Base-by-base conservation (phyloP, 2,329 filamentous ascomycete genomes). In the Exophiala sideris region DNA sequence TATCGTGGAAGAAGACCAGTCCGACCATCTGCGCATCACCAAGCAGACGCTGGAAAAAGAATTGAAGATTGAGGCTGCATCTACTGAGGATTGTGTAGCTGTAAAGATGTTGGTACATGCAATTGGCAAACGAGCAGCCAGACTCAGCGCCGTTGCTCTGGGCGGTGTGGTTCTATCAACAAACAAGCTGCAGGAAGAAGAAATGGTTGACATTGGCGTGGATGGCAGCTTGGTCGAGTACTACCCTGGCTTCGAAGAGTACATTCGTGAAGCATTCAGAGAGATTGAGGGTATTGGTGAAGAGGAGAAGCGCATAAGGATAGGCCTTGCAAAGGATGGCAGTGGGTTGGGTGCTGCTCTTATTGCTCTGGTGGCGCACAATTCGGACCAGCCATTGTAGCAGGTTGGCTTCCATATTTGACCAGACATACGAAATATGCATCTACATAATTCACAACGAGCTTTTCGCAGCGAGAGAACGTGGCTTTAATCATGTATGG, bases 281-380 rank as follows among this genome's bases (percentile, higher is more conserved):
- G 84, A 83, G 52, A 84, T 96, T 49, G 81, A 89, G 12, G 84
- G 87, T 57, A 88, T 97, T 64, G 92, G 92, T 3, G 76, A 81
- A 53, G 91, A 91, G 9, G 91, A 95, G 61, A 87, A 88, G 74
- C 88, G 85, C 73, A 88, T 99, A 61, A 82, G 90, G 53, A 96
- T 99, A 66, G 94, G 92, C 18, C 94, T 97, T 66, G 94, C 94
- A 58, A 96, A 96, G 79, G 94, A 99, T 69, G 94, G 94, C 45
- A 94, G 88, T 60, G 94, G 90, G 59, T 89, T 96, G n/a, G 94
- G 94, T 49, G 94, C 94, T 2, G 94, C 94, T 38, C 76, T 99
- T 64, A 97, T 97, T 72, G 94, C 94, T 48, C 81, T 96, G 47
- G 88, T 96, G 24, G 92, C 92, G 1, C 54, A 57, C 45, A 57